These are phyloP conservation scores for Penicillium cosmopolitanum DNA, from an alignment of 495 filamentous ascomycete genomes.

Conservation along the genomic window DNA sequence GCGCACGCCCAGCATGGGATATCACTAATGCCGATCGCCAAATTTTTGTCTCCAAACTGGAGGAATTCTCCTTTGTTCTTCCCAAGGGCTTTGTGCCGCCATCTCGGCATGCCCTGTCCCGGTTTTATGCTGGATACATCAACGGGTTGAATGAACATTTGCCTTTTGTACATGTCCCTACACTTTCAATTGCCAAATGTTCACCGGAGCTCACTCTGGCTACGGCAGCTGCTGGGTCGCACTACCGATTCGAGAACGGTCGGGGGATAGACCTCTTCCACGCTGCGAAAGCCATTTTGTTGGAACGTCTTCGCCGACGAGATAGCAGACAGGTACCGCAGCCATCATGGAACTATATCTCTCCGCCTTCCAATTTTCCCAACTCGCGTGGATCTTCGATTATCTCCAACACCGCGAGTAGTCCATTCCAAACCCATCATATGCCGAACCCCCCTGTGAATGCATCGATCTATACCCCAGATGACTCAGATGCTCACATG, in stretches of 20 bases:
- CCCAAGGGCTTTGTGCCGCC: constrained; percentile 67
- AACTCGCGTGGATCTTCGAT: constrained; percentile 47
- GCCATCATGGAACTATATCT: constrained; percentile 48
- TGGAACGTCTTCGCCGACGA: constrained; percentile 50
- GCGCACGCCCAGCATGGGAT: constrained; percentile 61
- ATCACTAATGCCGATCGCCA: constrained; percentile 66
- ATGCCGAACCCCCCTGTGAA: constrained; percentile 36
- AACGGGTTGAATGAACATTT: constrained; percentile 54
- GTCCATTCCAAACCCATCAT: constrained; percentile 44
- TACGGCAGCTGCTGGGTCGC: constrained; percentile 52
- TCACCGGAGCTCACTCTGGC: constrained; percentile 52
- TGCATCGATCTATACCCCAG: constrained; percentile 39
- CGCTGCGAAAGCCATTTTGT: constrained; percentile 55
- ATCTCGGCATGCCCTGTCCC: constrained; percentile 48
- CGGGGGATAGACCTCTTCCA: constrained; percentile 72
- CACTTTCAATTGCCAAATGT: constrained; percentile 48
- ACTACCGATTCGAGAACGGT: constrained; percentile 67
- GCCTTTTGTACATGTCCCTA: constrained; percentile 54
- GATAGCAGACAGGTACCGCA: constrained; percentile 50
- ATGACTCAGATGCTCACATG: constrained; percentile 55
- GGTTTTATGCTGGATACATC: constrained; percentile 54
- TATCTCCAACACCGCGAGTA: constrained; percentile 43
- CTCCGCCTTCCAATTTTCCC: constrained; percentile 41
- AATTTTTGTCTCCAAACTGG: constrained; percentile 62
- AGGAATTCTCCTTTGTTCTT: constrained; percentile 68